Percentiles rank a stretch among this genome's conserved stretches.
Evolutionary conservation across 495 filamentous ascomycete genomes (phyloP).

Genomic region (Friedmanniomyces endolithicus): DNA sequence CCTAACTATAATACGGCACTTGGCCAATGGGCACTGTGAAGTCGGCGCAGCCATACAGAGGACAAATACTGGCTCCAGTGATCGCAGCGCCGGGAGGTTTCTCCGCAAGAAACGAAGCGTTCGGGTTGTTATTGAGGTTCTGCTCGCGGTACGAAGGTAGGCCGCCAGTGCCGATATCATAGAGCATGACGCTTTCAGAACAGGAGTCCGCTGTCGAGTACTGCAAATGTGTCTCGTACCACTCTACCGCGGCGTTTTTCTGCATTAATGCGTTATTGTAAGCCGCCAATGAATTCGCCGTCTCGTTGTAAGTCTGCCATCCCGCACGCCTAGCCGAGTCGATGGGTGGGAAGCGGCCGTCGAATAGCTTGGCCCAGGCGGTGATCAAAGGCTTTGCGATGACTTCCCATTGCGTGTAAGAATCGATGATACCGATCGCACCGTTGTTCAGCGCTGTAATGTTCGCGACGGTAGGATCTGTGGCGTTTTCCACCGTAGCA

Average conservation of each 20-base stretch:
- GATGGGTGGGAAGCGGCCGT: slow-evolving; percentile 31
- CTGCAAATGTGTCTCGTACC: slow-evolving; percentile 30
- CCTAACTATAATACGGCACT: slow-evolving; percentile 30
- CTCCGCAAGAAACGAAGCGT: slow-evolving; percentile 27
- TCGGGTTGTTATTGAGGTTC: slow-evolving; percentile 23
- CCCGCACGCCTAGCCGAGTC: slow-evolving; percentile 25
- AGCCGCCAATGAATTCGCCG: slow-evolving; percentile 9
- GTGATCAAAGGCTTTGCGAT: slow-evolving; percentile 24
- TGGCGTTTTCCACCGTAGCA: slow-evolving; percentile 19
- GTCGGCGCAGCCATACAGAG: slow-evolving; percentile 31
- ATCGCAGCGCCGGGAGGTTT: slow-evolving; percentile 24
- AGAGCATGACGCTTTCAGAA: slow-evolving; percentile 31
- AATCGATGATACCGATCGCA: slow-evolving; percentile 20
- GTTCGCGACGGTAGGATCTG: slow-evolving; percentile 18
- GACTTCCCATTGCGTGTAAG: slow-evolving; percentile 15
- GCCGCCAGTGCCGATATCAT: slow-evolving; percentile 34
- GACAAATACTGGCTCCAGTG: slow-evolving; percentile 27
- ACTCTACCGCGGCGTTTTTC: slow-evolving; percentile 28
- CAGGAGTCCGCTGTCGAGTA: slow-evolving; percentile 30
- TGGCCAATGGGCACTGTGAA: slow-evolving; percentile 35
- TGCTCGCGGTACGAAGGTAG: slow-evolving; percentile 31
- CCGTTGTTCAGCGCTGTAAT: slow-evolving; percentile 8
- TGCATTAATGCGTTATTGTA: slow-evolving; percentile 24
- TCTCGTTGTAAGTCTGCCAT: slow-evolving; percentile 23
- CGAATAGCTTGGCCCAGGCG: slow-evolving; percentile 23